phyloP scores from a whole-genome alignment of 1,139 yeast genomes.

The Candida tunisiensis region DNA sequence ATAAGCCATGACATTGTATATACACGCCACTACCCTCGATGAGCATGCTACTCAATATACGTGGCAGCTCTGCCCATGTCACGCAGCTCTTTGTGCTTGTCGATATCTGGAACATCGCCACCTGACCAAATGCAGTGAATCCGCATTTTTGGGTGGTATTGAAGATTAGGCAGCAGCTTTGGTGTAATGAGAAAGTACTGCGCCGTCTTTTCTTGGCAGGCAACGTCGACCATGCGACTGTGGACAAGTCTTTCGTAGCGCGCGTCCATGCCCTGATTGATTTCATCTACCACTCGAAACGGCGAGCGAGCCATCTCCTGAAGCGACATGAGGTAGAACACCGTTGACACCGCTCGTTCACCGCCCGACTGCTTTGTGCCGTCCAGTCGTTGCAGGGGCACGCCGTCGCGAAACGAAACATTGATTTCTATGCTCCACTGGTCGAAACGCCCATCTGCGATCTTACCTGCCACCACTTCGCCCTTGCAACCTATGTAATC shows the following conservation, averaged over 20 bases:
- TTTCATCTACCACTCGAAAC: slow-evolving; percentile 91
- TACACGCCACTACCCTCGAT: too few species aligned
- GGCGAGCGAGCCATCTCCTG: slow-evolving; percentile 90
- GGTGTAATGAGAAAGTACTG: slow-evolving; percentile 93
- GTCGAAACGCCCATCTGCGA: slow-evolving; percentile 28
- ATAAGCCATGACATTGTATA: too few species aligned
- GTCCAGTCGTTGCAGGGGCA: slow-evolving; percentile 53
- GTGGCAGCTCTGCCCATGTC: too few species aligned
- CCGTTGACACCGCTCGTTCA: slow-evolving; percentile 90
- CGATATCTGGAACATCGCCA: too few species aligned
- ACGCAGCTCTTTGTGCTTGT: too few species aligned
- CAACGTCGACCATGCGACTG: slow-evolving; percentile 68
- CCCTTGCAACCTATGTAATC: slow-evolving; percentile 75
- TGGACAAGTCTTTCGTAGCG: slow-evolving; percentile 82
- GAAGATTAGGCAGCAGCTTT: slow-evolving; percentile 61
- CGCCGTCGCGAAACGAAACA: slow-evolving; percentile 71
- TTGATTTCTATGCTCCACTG: slow-evolving; percentile 77
- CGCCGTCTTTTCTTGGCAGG: slow-evolving; percentile 41
- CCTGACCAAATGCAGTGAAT: slow-evolving; percentile 58
- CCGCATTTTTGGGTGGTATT: slow-evolving; percentile 69
- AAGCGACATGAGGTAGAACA: slow-evolving; percentile 73
- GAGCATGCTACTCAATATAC: too few species aligned
- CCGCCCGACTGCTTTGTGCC: slow-evolving; percentile 95
- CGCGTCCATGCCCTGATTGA: slow-evolving; percentile 98
- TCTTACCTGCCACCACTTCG: slow-evolving; percentile 41